Evolutionary conservation across 1,139 yeast species (phyloP), one percentile per base, ranked within the genome.

Genomic region (Casaregolazyma suthepensis): DNA sequence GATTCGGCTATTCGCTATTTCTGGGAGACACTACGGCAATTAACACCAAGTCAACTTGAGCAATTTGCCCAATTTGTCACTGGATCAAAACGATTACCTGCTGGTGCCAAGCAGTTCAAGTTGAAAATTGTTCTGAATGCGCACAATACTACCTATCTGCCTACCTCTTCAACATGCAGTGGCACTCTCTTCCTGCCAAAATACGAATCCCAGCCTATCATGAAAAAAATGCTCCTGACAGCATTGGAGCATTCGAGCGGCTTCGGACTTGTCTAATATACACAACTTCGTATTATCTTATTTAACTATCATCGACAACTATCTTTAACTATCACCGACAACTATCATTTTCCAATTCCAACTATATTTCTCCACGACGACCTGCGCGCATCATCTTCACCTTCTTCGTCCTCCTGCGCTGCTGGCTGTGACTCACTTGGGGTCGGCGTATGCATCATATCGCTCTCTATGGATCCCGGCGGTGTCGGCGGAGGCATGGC

Each of bases 81-180:
- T 2, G 70, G 70, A 4, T 60, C 64, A 5, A 54, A 57, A 26
- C 51, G 65, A 2, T 54, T 66, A 2, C 67, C 69, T 3, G 56
- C 56, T 18, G 65, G 66, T 3, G 65, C 63, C 1, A 40, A 50
- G 18, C 52, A 50, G 23, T 54, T 63, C 42, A 53, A 53, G 15
- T 56, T 66, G 35, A 57, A 56, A 2, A 58, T 66, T 29, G 58
- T 56, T 48, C 42, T 56, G 7, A 63, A 62, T 46, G 65, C 63
- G 1, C 47, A 58, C 4, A 61, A 60, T 22, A 49, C 51, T 38
- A n/a, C 56, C 12, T 48, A 59, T 13, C 48, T 66, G 6, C 69
- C 70, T 7, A 57, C 66, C 1, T 60, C 70, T 3, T 61, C 66
- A 1, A 65, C 65, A 2, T 66, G 70, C 45, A 62, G 63, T 43